phyloP scores from a whole-genome alignment of 2,329 filamentous ascomycete species.

The Epichloe baconii region DNA sequence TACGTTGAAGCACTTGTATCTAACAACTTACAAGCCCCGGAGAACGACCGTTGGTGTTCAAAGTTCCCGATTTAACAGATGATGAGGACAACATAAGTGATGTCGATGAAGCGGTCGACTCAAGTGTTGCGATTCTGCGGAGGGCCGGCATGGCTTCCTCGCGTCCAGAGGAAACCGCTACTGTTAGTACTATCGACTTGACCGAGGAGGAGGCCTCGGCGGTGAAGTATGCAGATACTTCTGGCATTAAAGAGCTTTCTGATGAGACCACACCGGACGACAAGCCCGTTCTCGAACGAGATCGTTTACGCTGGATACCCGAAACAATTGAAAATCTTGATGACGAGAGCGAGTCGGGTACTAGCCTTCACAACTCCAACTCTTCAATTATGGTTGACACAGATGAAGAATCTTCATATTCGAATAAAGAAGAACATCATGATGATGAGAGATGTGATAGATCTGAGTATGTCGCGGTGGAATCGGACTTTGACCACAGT shows the following conservation, averaged over 20 bases:
- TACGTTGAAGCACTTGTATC: neutral
- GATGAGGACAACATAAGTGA: slow-evolving; percentile 16
- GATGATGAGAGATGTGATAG: neutral
- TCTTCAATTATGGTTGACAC: neutral
- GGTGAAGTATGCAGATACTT: neutral
- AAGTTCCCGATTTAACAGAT: slow-evolving; percentile 30
- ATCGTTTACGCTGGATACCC: neutral
- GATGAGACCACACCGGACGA: neutral
- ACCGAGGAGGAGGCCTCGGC: slow-evolving; percentile 4
- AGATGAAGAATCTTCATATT: neutral
- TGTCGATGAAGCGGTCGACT: slow-evolving; percentile 14
- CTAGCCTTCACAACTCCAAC: neutral
- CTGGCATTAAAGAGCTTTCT: neutral
- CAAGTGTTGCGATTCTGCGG: slow-evolving; percentile 15
- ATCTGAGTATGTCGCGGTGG: too few species aligned
- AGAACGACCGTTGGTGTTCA: slow-evolving; percentile 21
- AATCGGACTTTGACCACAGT: neutral
- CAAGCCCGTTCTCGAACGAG: neutral
- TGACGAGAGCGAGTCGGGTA: neutral
- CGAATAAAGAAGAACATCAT: neutral
- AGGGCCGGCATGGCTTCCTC: slow-evolving; percentile 14
- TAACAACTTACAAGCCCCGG: slow-evolving; percentile 11
- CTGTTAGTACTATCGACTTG: slow-evolving; percentile 11
- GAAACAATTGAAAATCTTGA: neutral
- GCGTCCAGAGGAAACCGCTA: slow-evolving; percentile 9